Percentiles rank a stretch among this genome's conserved stretches.
These are phyloP conservation scores for Taphrina communis DNA, from an alignment of 1,139 yeast species.

Conservation along the genomic window DNA sequence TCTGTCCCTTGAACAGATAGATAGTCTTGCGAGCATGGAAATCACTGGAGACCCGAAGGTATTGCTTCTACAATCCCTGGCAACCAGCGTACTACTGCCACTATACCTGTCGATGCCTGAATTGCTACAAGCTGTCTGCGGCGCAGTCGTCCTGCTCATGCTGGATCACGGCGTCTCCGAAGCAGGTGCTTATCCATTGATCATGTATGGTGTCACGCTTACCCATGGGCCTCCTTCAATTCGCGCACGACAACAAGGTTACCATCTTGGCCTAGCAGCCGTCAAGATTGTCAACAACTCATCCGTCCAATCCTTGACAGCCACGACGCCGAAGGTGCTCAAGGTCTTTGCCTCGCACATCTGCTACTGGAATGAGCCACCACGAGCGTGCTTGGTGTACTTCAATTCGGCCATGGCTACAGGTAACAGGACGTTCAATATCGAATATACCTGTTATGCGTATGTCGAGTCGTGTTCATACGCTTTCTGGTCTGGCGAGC, in stretches of 20 bases:
- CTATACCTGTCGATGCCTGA: slow-evolving; percentile 32
- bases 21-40: slow-evolving; percentile 14
- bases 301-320: slow-evolving; percentile 3
- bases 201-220: slow-evolving; percentile 33
- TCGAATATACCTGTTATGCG: slow-evolving; percentile 36
- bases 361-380: slow-evolving; percentile 35
- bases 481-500: slow-evolving; percentile 39
- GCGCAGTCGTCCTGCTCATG: slow-evolving; percentile 10
- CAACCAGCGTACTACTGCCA: slow-evolving; percentile 25
- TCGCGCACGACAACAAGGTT: slow-evolving; percentile 29
- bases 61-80: slow-evolving; percentile 27
- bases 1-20: slow-evolving; percentile 27
- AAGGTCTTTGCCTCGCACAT: slow-evolving; percentile 39
- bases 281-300: slow-evolving; percentile 26
- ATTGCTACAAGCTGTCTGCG: slow-evolving; percentile 22
- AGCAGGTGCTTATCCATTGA: slow-evolving; percentile 35
- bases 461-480: slow-evolving; percentile 31
- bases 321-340: slow-evolving; percentile 27
- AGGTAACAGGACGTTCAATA: slow-evolving; percentile 28
- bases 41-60: slow-evolving; percentile 1
- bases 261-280: slow-evolving; percentile 33
- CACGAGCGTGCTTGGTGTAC: slow-evolving; percentile 31
- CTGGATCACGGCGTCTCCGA: slow-evolving; percentile 23
- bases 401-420: slow-evolving; percentile 37
- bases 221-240: slow-evolving; percentile 8